Percentiles rank a stretch among this genome's conserved stretches.
phyloP scores from a whole-genome alignment of 1,284 basidiomycete species.

The Rhodotorula mucilaginosa region DNA sequence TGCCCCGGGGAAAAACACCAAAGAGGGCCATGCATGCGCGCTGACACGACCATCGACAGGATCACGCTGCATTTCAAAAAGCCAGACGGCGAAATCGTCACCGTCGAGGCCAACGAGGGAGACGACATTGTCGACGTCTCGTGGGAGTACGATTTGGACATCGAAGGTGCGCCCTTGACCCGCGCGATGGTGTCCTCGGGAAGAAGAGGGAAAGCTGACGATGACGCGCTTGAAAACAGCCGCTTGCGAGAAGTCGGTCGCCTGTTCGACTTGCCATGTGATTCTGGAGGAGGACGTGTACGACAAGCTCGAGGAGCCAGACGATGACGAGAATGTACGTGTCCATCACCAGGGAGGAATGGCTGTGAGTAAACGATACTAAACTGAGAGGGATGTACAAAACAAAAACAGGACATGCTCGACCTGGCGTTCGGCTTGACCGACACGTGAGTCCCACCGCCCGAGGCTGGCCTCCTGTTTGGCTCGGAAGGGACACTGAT shows the following conservation, averaged over 20 bases:
- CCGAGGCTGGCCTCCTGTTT: too few relatives aligned
- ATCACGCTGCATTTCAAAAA: conserved; percentile 88
- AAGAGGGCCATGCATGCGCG: background rate
- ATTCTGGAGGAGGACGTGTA: conserved; percentile 80
- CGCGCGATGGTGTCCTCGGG: too few relatives aligned
- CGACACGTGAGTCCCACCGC: conserved; percentile 67
- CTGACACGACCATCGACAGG: conserved; percentile 52
- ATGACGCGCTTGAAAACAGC: too few relatives aligned
- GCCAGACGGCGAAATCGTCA: conserved; percentile 71
- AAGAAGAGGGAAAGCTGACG: too few relatives aligned
- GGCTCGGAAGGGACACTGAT: background rate
- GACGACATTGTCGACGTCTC: conserved; percentile 88
- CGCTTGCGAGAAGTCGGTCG: conserved; percentile 88
- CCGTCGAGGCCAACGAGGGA: conserved; percentile 87
- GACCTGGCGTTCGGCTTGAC: conserved; percentile 97
- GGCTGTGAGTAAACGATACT: background rate
- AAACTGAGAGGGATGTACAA: background rate
- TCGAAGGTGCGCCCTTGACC: conserved; percentile 84
- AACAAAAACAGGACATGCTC: conserved; percentile 71
- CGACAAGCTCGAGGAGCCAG: conserved; percentile 82
- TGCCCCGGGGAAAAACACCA: too few relatives aligned
- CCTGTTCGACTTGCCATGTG: conserved; percentile 97
- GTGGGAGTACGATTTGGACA: conserved; percentile 92
- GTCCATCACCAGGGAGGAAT: too few relatives aligned
- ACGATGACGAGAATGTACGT: conserved; percentile 72